These are phyloP conservation scores for Chrysoporthe cubensis DNA, from an alignment of 2,329 filamentous ascomycete species.

Conservation along the genomic window DNA sequence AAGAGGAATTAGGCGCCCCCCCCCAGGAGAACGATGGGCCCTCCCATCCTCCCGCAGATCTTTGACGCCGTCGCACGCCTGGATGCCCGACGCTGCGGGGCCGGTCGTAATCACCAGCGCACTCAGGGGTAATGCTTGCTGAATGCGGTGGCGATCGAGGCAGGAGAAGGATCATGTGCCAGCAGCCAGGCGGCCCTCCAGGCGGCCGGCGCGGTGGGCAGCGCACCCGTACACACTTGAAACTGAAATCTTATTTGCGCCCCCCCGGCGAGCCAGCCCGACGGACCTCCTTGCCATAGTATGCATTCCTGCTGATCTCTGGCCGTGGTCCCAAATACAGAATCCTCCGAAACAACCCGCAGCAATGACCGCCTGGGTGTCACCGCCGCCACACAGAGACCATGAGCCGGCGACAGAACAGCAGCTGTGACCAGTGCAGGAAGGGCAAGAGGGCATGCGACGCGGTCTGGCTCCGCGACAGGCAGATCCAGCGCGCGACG, in stretches of 20 bases:
- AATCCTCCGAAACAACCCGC: neutral
- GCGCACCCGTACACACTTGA: neutral
- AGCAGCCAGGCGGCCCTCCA: neutral
- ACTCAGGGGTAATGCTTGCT: slow-evolving; percentile 15
- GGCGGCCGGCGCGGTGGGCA: neutral
- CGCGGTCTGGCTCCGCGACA: slow-evolving; percentile 26
- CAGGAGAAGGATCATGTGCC: neutral
- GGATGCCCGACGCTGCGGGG: neutral
- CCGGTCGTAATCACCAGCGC: slow-evolving; percentile 5
- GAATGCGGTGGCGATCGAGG: slow-evolving; percentile 3
- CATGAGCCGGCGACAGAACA: slow-evolving; percentile 29
- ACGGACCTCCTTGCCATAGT: neutral
- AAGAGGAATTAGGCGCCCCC: neutral
- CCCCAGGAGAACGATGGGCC: neutral
- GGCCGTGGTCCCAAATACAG: neutral
- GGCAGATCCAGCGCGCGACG: slow-evolving; percentile 16
- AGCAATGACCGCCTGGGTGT: neutral
- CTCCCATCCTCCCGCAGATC: slow-evolving; percentile 5
- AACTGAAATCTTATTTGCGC: slow-evolving; percentile 1
- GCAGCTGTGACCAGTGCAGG: slow-evolving; percentile 30
- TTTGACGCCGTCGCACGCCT: neutral
- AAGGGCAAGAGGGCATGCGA: slow-evolving; percentile 30
- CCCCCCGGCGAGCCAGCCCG: neutral
- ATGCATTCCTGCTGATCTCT: neutral
- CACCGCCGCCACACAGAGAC: slow-evolving; percentile 4